Percentiles rank a stretch among this genome's conserved stretches.
phyloP scores from a whole-genome alignment of 768 basidiomycete genomes.

The Hydnomerulius pinastri region DNA sequence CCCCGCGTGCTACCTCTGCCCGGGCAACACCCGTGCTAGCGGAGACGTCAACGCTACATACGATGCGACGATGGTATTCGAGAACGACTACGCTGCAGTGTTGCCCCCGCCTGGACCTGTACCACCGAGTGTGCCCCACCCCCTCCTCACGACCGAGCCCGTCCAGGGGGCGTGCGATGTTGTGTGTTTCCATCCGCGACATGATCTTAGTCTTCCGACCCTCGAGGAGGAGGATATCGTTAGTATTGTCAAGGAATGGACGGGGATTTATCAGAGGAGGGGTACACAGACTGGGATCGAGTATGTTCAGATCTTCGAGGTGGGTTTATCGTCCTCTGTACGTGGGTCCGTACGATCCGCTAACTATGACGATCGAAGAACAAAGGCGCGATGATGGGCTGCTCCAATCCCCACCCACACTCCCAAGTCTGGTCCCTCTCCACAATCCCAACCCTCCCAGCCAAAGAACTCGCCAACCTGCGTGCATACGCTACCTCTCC shows the following conservation, averaged over 20 bases:
- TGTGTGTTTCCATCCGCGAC: conserved; percentile 81
- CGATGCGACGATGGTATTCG: conserved; percentile 66
- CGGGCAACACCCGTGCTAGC: conserved; percentile 76
- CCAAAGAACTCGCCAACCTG: conserved; percentile 64
- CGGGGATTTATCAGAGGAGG: conserved; percentile 57
- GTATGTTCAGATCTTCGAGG: conserved; percentile 92
- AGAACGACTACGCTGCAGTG: conserved; percentile 84
- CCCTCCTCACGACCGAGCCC: conserved; percentile 63
- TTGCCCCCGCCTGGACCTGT: conserved; percentile 61
- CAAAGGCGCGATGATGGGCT: conserved; percentile 94
- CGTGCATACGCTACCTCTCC: conserved; percentile 45
- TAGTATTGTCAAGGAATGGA: conserved; percentile 74
- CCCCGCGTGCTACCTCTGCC: conserved; percentile 82
- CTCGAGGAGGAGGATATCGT: conserved; percentile 59
- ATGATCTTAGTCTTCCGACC: conserved; percentile 81
- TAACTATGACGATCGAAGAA: too few species aligned
- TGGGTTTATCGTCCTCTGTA: too few species aligned
- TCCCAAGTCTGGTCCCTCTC: conserved; percentile 88
- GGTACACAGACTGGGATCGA: conserved; percentile 66
- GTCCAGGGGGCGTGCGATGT: conserved; percentile 88
- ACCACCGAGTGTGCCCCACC: conserved; percentile 54
- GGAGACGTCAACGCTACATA: conserved; percentile 71
- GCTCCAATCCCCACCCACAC: conserved; percentile 93
- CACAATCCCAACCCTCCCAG: conserved; percentile 66
- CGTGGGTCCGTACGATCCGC: conserved; percentile 17